Evolutionary conservation across 2,329 filamentous ascomycete species (phyloP).

Genomic region (Epicoccum nigrum): DNA sequence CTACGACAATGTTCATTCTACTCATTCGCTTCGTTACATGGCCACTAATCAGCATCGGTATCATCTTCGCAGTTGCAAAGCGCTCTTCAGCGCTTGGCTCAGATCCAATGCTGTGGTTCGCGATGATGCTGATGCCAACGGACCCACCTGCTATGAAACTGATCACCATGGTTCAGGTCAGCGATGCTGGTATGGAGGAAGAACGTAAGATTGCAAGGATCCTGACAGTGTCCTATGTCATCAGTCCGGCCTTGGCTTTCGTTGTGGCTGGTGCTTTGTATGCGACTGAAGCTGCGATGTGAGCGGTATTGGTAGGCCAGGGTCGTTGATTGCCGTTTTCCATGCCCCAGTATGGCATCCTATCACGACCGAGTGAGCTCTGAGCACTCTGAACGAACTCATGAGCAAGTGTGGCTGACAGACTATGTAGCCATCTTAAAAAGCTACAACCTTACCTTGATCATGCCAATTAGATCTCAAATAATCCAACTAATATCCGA

Average conservation of each 20-base stretch:
- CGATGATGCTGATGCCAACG: slow-evolving; percentile 64
- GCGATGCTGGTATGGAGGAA: slow-evolving; percentile 49
- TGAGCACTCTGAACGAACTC: too few relatives aligned
- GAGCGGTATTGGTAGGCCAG: neutral
- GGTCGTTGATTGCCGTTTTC: neutral
- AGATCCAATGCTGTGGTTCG: slow-evolving; percentile 70
- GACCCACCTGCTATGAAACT: slow-evolving; percentile 61
- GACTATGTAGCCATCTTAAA: too few relatives aligned
- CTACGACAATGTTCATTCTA: slow-evolving; percentile 34
- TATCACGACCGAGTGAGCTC: too few relatives aligned
- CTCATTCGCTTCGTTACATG: slow-evolving; percentile 36
- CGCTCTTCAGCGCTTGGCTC: slow-evolving; percentile 50
- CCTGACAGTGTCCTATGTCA: slow-evolving; percentile 47
- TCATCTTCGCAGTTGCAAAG: slow-evolving; percentile 63
- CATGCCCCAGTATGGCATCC: neutral
- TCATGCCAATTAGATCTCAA: too few relatives aligned
- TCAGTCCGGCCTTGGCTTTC: slow-evolving; percentile 39
- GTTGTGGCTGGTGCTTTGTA: slow-evolving; percentile 41
- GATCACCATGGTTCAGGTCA: slow-evolving; percentile 58
- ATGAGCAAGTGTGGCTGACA: too few relatives aligned
- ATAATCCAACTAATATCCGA: too few relatives aligned
- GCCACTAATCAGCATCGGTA: slow-evolving; percentile 50
- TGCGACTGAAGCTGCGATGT: slow-evolving; percentile 35
- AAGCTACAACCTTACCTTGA: too few relatives aligned
- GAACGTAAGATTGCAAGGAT: slow-evolving; percentile 60